phyloP scores from a whole-genome alignment of 75 land plant genomes.

The Ceratopteris richardii region DNA sequence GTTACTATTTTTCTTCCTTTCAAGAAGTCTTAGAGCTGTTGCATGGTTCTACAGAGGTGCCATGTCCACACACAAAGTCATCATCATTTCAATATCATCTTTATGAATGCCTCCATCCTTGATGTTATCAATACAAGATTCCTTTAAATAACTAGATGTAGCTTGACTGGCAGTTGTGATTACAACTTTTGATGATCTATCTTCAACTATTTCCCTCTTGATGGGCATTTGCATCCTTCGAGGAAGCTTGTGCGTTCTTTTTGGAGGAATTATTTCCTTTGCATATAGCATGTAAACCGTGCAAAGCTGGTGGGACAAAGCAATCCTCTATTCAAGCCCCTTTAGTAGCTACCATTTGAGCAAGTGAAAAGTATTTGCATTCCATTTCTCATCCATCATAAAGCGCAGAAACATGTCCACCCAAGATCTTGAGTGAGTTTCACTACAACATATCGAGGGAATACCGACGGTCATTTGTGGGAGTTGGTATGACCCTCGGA shows the following conservation, averaged over 20 bases:
- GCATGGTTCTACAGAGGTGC: slow-evolving; percentile 73
- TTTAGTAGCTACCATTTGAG: slow-evolving; percentile 31
- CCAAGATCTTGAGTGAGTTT: slow-evolving; percentile 41
- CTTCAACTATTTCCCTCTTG: too few species aligned
- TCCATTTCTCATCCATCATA: slow-evolving; percentile 79
- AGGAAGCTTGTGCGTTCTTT: too few species aligned
- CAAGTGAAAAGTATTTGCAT: slow-evolving; percentile 55
- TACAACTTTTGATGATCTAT: too few species aligned
- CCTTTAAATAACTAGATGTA: too few species aligned
- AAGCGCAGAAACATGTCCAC: slow-evolving; percentile 70
- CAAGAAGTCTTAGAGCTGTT: slow-evolving; percentile 75
- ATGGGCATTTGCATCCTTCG: too few species aligned
- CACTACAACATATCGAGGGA: too few species aligned
- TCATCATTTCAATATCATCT: neutral
- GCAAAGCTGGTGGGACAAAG: slow-evolving; percentile 68
- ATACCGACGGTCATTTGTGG: too few species aligned
- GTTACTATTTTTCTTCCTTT: slow-evolving; percentile 33
- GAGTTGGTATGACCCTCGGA: too few species aligned
- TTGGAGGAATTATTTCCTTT: neutral
- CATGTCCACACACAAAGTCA: slow-evolving; percentile 34
- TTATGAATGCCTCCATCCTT: neutral
- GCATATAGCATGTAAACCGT: slow-evolving; percentile 11
- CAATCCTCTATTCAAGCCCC: slow-evolving; percentile 25
- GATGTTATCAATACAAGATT: too few species aligned
- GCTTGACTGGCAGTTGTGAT: too few species aligned